Percentiles rank a stretch among this genome's conserved stretches.
phyloP scores from a whole-genome alignment of 2,329 filamentous ascomycete species.

The Knufia petricola region DNA sequence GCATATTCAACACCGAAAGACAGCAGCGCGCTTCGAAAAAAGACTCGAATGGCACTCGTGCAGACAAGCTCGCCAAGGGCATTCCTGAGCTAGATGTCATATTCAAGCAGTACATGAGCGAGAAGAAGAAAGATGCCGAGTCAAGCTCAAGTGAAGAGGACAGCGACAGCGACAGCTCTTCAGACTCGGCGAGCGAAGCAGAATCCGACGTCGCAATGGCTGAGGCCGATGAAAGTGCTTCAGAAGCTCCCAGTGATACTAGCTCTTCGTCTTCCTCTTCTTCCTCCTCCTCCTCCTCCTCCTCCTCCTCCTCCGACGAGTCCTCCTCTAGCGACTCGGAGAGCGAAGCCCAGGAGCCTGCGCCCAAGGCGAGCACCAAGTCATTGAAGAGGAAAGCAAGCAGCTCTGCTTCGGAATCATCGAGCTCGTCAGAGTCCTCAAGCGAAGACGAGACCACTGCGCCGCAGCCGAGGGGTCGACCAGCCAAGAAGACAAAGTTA shows the following conservation, averaged over 20 bases:
- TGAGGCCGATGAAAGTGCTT: neutral
- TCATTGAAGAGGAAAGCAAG: slow-evolving; percentile 51
- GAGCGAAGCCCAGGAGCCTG: slow-evolving; percentile 9
- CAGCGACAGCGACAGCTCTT: neutral
- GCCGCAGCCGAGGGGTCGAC: slow-evolving; percentile 35
- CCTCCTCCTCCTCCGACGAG: neutral
- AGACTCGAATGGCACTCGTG: neutral
- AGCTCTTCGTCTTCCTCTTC: neutral
- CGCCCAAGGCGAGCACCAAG: slow-evolving; percentile 26
- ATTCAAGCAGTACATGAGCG: slow-evolving; percentile 5
- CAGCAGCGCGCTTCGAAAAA: slow-evolving; percentile 1
- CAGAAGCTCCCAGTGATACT: too few species aligned
- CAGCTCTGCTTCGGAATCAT: slow-evolving; percentile 31
- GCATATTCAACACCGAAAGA: slow-evolving; percentile 7
- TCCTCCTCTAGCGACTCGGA: neutral
- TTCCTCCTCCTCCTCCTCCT: slow-evolving; percentile 3
- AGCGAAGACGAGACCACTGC: slow-evolving; percentile 33
- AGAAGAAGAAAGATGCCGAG: neutral
- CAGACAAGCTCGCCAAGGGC: neutral
- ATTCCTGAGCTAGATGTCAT: slow-evolving; percentile 7
- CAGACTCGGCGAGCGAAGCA: neutral
- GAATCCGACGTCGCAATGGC: slow-evolving; percentile 6
- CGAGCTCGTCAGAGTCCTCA: slow-evolving; percentile 26
- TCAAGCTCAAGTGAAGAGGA: slow-evolving; percentile 1
- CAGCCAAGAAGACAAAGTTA: slow-evolving; percentile 46